A percentile compares a stretch with the other conserved stretches of the same genome.
Conservation (phyloP, 2,329 filamentous ascomycete genomes). For the Penicillium sp. region DNA sequence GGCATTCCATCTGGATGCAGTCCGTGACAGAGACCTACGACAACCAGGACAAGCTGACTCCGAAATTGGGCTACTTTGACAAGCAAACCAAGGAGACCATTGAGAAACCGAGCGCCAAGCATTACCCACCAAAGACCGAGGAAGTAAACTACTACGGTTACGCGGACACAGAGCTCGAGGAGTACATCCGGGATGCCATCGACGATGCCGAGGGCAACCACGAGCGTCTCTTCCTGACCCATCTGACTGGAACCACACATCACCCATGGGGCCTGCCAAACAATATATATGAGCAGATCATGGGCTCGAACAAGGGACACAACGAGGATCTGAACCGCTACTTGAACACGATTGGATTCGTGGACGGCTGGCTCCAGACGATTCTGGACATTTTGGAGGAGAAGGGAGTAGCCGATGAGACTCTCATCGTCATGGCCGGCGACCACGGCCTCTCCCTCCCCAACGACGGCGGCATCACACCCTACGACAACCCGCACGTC, state of each 20-base stretch:
- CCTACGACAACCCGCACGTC: slow-evolving; percentile 33
- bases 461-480: slow-evolving; percentile 33
- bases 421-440: slow-evolving; percentile 32
- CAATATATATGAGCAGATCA: slow-evolving; percentile 23
- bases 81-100: slow-evolving; percentile 28
- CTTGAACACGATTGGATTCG: slow-evolving; percentile 31
- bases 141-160: slow-evolving; percentile 35
- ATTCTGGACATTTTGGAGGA: slow-evolving; percentile 31
- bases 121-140: slow-evolving; percentile 23
- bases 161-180: slow-evolving; percentile 29
- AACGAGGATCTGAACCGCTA: slow-evolving; percentile 28
- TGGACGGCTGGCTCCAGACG: slow-evolving; percentile 31
- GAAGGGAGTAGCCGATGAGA: slow-evolving; percentile 31
- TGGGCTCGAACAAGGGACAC: slow-evolving; percentile 16
- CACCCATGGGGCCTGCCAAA: slow-evolving; percentile 32
- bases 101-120: slow-evolving; percentile 22
- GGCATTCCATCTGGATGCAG: slow-evolving; percentile 35
- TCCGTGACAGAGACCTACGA: slow-evolving; percentile 32
- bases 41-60: slow-evolving; percentile 27
- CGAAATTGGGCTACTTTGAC: slow-evolving; percentile 27
- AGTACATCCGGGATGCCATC: slow-evolving; percentile 33
- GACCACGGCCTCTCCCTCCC: slow-evolving; percentile 36
- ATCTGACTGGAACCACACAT: slow-evolving; percentile 35
- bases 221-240: slow-evolving; percentile 31
- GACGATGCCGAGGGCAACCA: slow-evolving; percentile 30